Conservation (phyloP, 2,329 filamentous ascomycete genomes). For the Ophiocordyceps camponoti-leonardi region DNA sequence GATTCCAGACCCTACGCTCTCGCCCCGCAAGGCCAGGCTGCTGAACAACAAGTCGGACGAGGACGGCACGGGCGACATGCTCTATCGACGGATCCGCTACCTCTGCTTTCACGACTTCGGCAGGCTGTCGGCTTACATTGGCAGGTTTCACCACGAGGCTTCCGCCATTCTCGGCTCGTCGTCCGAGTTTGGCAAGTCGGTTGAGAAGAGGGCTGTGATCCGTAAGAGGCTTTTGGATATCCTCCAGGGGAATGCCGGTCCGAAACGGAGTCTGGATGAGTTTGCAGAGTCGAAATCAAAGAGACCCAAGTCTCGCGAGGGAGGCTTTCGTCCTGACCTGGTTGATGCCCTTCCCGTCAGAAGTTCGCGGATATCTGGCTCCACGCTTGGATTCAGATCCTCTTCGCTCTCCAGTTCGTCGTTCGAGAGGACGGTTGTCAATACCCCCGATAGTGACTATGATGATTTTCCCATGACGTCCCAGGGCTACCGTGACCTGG, state of each 20-base stretch:
- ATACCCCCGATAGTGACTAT: not conserved
- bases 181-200: not conserved
- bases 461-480: not conserved
- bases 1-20: slow-evolving; percentile 8
- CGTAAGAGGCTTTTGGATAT: not conserved
- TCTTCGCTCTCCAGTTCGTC: not conserved
- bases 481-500: not conserved
- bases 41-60: slow-evolving; percentile 6
- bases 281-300: not conserved
- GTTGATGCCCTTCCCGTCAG: not conserved
- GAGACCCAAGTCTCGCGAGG: not conserved
- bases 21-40: slow-evolving; percentile 9
- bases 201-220: not conserved
- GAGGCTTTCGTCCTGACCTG: not conserved
- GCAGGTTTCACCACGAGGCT: not conserved
- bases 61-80: slow-evolving; percentile 7
- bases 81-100: slow-evolving; percentile 7
- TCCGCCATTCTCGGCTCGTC: not conserved
- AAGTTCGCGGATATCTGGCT: not conserved
- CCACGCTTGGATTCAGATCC: not conserved
- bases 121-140: not conserved
- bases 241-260: not conserved
- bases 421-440: not conserved
- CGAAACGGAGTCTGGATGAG: not conserved
- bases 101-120: slow-evolving; percentile 5